Evolutionary conservation across 129 eudicot species (phyloP), one percentile per base, ranked within the genome.

Genomic region (Helianthus tuberosus): DNA sequence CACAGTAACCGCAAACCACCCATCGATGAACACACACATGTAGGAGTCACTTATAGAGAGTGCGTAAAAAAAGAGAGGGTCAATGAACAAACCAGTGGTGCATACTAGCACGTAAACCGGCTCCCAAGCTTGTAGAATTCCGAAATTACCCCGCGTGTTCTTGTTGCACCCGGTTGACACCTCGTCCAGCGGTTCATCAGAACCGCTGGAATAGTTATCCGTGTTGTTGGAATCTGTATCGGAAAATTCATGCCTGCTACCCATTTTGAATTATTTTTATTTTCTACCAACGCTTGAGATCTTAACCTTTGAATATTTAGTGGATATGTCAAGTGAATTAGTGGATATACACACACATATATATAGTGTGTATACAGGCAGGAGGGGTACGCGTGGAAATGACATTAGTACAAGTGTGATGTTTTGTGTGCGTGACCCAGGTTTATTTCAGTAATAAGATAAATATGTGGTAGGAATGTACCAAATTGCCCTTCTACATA

Each of bases 11-110:
- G 97, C 89, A 54, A 95, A 82, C 99, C 99, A 95, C 61, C 97
- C 99, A 62, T 95, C 99, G 5, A 95, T 80, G 71, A 86, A 91
- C 48, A 95, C 82, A 71, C 99, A 91, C 89, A 95, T 74, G 78
- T 82, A 85, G 5, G 81, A 71, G 3, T 87, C 92, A 47, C 92
- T 95, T 6, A 95, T 71, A 0, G 97, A 85, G 8, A 95, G 81
- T 8, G 94, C 64, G 77, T 95, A 95, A 75, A 95, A 91, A 77
- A 95, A 95, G 15, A 95, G 80, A 1, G 99, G 99, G 80, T 95
- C 99, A 60, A 91, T 88, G 41, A 95, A 85, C 3, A 95, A 75
- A 6, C 99, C 92, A 8, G 82, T 52, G 44, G 91, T 90, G 78
- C 97, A 85, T 9, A 87, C 90, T 1, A 95, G 77, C 4, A 95